Evolutionary conservation across 1,284 basidiomycete species (phyloP).

Genomic region (Cutaneotrichosporon sp.): DNA sequence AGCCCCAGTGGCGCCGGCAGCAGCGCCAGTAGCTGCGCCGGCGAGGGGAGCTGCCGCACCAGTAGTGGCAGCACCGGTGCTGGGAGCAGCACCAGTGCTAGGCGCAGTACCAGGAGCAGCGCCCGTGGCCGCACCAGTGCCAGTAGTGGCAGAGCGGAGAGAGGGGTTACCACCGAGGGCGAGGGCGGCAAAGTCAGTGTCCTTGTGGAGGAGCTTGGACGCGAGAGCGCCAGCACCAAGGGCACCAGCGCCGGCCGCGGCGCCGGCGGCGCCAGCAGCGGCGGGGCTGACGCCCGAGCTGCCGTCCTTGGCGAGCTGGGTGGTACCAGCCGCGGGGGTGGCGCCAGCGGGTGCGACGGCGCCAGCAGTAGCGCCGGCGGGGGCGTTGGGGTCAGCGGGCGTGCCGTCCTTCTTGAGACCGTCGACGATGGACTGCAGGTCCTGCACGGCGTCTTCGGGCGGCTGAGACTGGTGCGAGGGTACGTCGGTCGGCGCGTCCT

Average conservation of each 20-base stretch:
- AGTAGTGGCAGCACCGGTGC: background rate
- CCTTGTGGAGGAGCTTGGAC: background rate
- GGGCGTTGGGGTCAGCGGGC: background rate
- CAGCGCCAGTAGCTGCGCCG: background rate
- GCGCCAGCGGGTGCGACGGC: constrained; percentile 20
- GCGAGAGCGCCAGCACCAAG: background rate
- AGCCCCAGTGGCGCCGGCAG: background rate
- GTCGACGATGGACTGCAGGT: constrained; percentile 35
- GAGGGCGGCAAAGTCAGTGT: constrained; percentile 1
- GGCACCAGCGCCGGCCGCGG: constrained; percentile 4
- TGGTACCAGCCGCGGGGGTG: constrained; percentile 7
- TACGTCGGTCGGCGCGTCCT: constrained; percentile 28
- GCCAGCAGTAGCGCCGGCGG: constrained; percentile 4
- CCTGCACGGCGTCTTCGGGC: constrained; percentile 31
- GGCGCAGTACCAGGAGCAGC: background rate
- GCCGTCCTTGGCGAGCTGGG: background rate
- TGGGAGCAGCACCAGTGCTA: background rate
- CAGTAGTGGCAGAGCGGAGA: background rate
- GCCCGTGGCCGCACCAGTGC: background rate
- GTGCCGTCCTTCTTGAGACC: constrained; percentile 27
- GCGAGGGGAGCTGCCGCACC: background rate
- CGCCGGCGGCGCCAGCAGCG: background rate
- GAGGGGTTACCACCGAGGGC: background rate
- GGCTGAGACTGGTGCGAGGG: constrained; percentile 19
- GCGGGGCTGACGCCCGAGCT: background rate